Conservation (phyloP, 2,329 filamentous ascomycete species). For the Xylogone sp. region DNA sequence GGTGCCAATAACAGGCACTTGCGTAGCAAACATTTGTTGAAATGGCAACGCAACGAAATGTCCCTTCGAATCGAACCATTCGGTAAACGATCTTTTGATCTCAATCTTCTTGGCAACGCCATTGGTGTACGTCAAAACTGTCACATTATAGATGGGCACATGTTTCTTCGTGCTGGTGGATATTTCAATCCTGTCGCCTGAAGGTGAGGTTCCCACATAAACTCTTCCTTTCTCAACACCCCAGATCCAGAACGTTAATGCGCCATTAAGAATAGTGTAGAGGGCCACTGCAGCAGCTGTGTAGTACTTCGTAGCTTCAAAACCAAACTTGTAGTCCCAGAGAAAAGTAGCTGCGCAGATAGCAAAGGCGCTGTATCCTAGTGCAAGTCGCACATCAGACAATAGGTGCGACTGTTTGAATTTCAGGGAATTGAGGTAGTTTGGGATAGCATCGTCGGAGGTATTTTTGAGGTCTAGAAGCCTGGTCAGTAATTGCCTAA, state of each 20-base stretch:
- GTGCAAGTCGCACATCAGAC: constrained; percentile 73
- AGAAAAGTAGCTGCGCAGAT: constrained; percentile 82
- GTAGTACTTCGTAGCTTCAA: constrained; percentile 78
- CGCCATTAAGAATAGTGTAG: constrained; percentile 76
- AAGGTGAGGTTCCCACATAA: constrained; percentile 67
- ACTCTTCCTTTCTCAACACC: constrained; percentile 76
- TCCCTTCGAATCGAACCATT: constrained; percentile 73
- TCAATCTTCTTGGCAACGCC: constrained; percentile 6
- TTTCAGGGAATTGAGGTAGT: constrained; percentile 85
- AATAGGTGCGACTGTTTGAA: constrained; percentile 81
- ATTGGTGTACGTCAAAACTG: constrained; percentile 47
- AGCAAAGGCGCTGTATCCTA: constrained; percentile 79
- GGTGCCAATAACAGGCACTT: constrained; percentile 61
- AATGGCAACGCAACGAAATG: constrained; percentile 72
- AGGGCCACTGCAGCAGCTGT: constrained; percentile 74
- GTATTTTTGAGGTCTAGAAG: constrained; percentile 90
- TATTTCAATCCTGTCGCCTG: constrained; percentile 72
- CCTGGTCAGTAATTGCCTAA: constrained; percentile 1
- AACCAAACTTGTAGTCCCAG: constrained; percentile 89
- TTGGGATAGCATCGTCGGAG: constrained; percentile 88
- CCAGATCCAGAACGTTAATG: constrained; percentile 81
- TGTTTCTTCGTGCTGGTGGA: constrained; percentile 72
- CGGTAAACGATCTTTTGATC: constrained; percentile 59
- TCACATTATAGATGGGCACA: constrained; percentile 75
- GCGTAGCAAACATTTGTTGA: constrained; percentile 71